Percentiles rank a stretch among this genome's conserved stretches.
Evolutionary conservation across 192 early-diverging fungal species (phyloP).

Genomic region (Chytriomyces hyalinus): DNA sequence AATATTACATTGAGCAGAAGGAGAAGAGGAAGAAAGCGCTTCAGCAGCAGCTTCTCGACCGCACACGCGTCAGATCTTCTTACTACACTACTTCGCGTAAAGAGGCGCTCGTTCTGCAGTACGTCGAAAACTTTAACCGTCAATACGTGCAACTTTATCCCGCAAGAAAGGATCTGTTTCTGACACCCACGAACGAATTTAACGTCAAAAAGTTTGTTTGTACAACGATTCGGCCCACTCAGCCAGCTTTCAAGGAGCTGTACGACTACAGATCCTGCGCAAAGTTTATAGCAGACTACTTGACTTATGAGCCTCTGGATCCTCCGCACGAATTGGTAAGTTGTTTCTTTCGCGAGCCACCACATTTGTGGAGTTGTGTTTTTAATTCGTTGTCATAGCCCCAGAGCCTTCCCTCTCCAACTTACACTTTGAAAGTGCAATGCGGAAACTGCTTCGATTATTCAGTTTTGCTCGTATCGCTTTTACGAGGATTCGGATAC

Average conservation of each 20-base stretch:
- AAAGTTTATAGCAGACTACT: slow-evolving; percentile 59
- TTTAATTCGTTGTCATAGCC: slow-evolving; percentile 42
- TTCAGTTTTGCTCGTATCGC: slow-evolving; percentile 56
- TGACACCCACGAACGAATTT: slow-evolving; percentile 60
- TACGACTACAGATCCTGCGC: slow-evolving; percentile 64
- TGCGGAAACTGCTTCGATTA: slow-evolving; percentile 62
- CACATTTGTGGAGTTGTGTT: not conserved
- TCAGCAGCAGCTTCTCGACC: slow-evolving; percentile 46
- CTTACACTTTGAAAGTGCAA: slow-evolving; percentile 58
- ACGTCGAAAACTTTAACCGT: slow-evolving; percentile 61
- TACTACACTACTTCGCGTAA: slow-evolving; percentile 57
- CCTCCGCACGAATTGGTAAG: slow-evolving; percentile 64
- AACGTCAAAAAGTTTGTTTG: slow-evolving; percentile 67
- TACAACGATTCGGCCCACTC: slow-evolving; percentile 58
- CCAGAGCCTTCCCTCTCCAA: slow-evolving; percentile 48
- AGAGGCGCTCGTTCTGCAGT: slow-evolving; percentile 55
- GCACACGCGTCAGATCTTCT: slow-evolving; percentile 42
- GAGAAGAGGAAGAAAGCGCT: slow-evolving; percentile 32
- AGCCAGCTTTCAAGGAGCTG: slow-evolving; percentile 59
- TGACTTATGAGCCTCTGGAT: slow-evolving; percentile 57
- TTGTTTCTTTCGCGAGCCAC: not conserved
- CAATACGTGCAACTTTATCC: slow-evolving; percentile 65
- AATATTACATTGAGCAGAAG: slow-evolving; percentile 44
- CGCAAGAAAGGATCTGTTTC: slow-evolving; percentile 55
- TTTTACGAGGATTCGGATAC: slow-evolving; percentile 62